Conservation (phyloP, 192 early-diverging fungal genomes). For the Spizellomyces sp. region DNA sequence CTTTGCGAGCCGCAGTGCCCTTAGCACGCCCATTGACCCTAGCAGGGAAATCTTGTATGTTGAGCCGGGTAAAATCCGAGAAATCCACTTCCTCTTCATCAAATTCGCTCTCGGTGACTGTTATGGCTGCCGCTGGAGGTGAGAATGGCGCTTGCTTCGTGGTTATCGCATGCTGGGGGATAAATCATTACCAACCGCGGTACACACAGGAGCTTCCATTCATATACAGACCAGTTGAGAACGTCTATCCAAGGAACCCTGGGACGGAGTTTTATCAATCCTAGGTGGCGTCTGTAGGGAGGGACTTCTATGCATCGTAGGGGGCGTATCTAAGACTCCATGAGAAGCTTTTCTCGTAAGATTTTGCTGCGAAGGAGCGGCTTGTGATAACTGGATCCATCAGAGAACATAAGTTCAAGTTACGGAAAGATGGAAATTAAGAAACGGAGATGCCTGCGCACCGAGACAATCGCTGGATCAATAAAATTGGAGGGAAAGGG, state of each 20-base stretch:
- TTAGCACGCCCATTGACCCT: not conserved
- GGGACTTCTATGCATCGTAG: too few relatives aligned
- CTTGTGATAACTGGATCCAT: too few relatives aligned
- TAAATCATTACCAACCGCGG: too few relatives aligned
- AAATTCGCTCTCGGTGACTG: constrained; percentile 26
- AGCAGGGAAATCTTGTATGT: not conserved
- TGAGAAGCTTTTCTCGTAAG: too few relatives aligned
- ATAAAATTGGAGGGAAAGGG: constrained; percentile 13
- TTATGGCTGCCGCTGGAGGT: not conserved
- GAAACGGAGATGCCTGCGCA: constrained; percentile 6
- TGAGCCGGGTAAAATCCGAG: constrained; percentile 23
- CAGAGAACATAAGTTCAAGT: too few relatives aligned
- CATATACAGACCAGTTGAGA: too few relatives aligned
- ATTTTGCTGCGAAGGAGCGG: too few relatives aligned
- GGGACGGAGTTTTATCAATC: constrained; percentile 1
- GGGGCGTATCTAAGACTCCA: too few relatives aligned
- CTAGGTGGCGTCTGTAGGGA: not conserved
- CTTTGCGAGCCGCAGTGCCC: not conserved
- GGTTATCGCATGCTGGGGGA: not conserved
- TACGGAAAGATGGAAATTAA: too few relatives aligned
- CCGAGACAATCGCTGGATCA: constrained; percentile 67
- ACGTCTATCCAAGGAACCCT: not conserved
- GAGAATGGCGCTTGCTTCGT: not conserved
- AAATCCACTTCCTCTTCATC: constrained; percentile 38
- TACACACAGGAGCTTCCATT: too few relatives aligned